phyloP scores from a whole-genome alignment of 208 protist genomes.

The Tritrichomonas foetus region DNA sequence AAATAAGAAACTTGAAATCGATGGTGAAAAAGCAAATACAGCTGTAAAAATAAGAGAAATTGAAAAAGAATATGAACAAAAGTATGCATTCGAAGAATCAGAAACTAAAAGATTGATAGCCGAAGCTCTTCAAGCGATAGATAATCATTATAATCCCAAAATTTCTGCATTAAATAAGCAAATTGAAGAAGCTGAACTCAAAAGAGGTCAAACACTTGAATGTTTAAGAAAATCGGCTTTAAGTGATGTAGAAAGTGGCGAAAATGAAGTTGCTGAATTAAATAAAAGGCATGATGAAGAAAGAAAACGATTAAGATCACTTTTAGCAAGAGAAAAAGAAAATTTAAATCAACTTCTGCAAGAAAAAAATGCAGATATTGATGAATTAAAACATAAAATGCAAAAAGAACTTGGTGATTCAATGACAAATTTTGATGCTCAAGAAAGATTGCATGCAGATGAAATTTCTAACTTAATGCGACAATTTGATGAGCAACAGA shows the following conservation, averaged over 20 bases:
- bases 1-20: not conserved
- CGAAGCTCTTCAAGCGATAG: not conserved
- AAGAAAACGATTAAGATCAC: not conserved
- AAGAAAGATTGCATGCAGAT: not conserved
- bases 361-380: not conserved
- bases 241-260: not conserved
- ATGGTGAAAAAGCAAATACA: not conserved
- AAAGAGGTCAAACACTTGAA: constrained; percentile 15
- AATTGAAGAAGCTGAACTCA: not conserved
- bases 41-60: not conserved
- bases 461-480: not conserved
- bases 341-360: not conserved
- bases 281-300: not conserved
- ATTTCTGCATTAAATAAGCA: not conserved
- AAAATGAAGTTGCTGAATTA: not conserved
- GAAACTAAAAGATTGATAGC: not conserved
- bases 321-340: not conserved
- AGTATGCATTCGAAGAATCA: not conserved
- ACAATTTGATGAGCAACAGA: constrained; percentile 11
- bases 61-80: not conserved
- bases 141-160: not conserved
- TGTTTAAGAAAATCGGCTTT: not conserved
- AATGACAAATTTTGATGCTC: not conserved
- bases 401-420: not conserved
- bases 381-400: not conserved